A percentile compares a stretch with the other conserved stretches of the same genome.
These are phyloP conservation scores for Saccharomyces pastorianus DNA, from an alignment of 1,139 yeast species.

Conservation along the genomic window DNA sequence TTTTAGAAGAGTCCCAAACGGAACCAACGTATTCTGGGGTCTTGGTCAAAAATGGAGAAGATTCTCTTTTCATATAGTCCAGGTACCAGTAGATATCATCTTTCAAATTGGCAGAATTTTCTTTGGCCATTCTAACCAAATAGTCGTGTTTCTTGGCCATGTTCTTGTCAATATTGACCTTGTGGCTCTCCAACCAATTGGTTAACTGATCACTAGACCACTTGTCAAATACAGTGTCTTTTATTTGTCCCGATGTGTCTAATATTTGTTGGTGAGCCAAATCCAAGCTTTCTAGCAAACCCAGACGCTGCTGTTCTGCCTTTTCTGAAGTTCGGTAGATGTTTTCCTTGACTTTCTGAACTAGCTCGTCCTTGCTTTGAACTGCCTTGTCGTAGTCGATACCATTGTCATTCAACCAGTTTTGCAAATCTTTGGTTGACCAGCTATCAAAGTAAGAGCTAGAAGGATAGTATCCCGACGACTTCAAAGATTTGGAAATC, in stretches of 20 bases:
- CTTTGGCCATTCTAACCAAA: constrained; percentile 34
- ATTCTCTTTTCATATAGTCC: constrained; percentile 27
- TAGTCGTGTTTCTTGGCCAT: constrained; percentile 33
- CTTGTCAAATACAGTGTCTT: constrained; percentile 40
- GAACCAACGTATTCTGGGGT: constrained; percentile 24
- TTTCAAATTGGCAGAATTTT: constrained; percentile 31
- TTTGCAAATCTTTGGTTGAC: constrained; percentile 38
- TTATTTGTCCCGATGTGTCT: constrained; percentile 37
- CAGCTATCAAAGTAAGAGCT: constrained; percentile 44
- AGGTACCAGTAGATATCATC: constrained; percentile 38
- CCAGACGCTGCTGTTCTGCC: constrained; percentile 34
- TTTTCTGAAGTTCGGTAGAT: constrained; percentile 36
- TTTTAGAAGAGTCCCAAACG: constrained; percentile 18
- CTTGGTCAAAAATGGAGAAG: constrained; percentile 32
- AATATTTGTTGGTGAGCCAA: constrained; percentile 33
- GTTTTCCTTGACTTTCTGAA: constrained; percentile 38
- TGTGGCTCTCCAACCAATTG: constrained; percentile 42
- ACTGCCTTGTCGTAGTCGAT: constrained; percentile 36
- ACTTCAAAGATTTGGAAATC: constrained; percentile 33
- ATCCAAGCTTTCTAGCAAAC: constrained; percentile 37
- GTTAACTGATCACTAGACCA: constrained; percentile 42
- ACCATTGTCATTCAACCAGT: constrained; percentile 43
- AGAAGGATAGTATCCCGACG: constrained; percentile 45
- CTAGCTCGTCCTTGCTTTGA: constrained; percentile 37
- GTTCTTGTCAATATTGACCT: constrained; percentile 34